Evolutionary conservation across 2,329 filamentous ascomycete genomes (phyloP).

Genomic region (Colletotrichum sp.): DNA sequence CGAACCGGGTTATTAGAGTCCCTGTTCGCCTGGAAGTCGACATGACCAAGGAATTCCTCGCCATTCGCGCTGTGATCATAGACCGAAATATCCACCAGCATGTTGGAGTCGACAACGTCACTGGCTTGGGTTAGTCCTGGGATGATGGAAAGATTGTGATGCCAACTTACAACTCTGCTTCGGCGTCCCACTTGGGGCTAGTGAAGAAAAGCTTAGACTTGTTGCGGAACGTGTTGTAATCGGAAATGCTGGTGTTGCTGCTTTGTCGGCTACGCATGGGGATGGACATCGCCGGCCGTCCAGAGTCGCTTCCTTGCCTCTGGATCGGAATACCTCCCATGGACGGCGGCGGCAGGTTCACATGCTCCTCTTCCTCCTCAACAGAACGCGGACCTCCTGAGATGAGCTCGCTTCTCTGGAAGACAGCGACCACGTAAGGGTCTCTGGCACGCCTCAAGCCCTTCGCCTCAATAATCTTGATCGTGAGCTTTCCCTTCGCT

Average conservation of each 20-base stretch:
- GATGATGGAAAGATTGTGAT: not conserved
- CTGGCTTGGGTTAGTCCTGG: slow-evolving; percentile 48
- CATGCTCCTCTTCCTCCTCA: slow-evolving; percentile 67
- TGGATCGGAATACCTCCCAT: slow-evolving; percentile 65
- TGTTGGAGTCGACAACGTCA: slow-evolving; percentile 91
- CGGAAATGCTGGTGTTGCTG: slow-evolving; percentile 86
- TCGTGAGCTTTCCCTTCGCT: slow-evolving; percentile 85
- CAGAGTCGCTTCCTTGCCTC: slow-evolving; percentile 80
- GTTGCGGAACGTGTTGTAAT: slow-evolving; percentile 66
- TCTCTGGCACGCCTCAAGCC: slow-evolving; percentile 83
- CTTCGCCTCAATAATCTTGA: slow-evolving; percentile 87
- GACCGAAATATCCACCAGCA: slow-evolving; percentile 89
- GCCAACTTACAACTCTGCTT: slow-evolving; percentile 85
- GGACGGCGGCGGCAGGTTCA: slow-evolving; percentile 48
- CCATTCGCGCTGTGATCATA: slow-evolving; percentile 83
- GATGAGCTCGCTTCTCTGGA: slow-evolving; percentile 95
- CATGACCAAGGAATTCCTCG: slow-evolving; percentile 91
- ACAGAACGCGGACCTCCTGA: slow-evolving; percentile 78
- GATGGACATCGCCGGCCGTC: slow-evolving; percentile 85
- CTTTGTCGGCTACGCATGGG: slow-evolving; percentile 97
- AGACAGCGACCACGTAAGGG: slow-evolving; percentile 95
- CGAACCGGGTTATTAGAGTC: slow-evolving; percentile 75
- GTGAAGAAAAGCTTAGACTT: slow-evolving; percentile 69
- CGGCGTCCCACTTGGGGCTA: slow-evolving; percentile 93
- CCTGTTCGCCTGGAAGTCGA: slow-evolving; percentile 74